Percentiles rank a stretch among this genome's conserved stretches.
Conservation (phyloP, 768 basidiomycete species). For the Podaxis carcinomalis region DNA sequence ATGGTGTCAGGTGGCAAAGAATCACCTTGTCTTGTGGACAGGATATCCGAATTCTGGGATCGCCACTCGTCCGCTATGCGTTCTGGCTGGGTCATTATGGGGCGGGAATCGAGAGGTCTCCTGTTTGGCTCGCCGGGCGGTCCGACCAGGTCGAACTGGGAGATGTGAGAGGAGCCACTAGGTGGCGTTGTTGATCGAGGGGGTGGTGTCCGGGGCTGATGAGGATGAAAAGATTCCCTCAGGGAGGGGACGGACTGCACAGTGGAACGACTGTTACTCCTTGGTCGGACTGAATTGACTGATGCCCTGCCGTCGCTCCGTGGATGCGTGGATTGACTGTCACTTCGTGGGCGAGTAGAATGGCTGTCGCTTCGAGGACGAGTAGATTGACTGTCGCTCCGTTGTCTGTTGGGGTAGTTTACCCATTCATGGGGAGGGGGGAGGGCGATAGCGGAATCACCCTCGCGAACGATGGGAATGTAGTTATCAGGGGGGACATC, state of each 20-base stretch:
- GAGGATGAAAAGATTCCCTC: not conserved
- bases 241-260: not conserved
- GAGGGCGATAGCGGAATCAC: slow-evolving; percentile 33
- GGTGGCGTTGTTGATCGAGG: not conserved
- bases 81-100: slow-evolving; percentile 19
- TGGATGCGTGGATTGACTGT: not conserved
- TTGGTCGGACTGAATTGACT: not conserved
- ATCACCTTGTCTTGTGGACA: slow-evolving; percentile 12
- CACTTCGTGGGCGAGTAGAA: not conserved
- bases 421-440: slow-evolving; percentile 49
- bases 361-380: not conserved
- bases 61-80: slow-evolving; percentile 30
- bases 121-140: not conserved
- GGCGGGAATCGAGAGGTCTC: not conserved
- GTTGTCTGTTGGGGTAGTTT: slow-evolving; percentile 15
- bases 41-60: slow-evolving; percentile 21
- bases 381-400: slow-evolving; percentile 6
- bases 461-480: slow-evolving; percentile 39
- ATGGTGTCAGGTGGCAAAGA: slow-evolving; percentile 4
- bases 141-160: not conserved
- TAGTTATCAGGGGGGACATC: slow-evolving; percentile 43
- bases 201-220: not conserved
- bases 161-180: slow-evolving; percentile 3
- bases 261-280: not conserved
- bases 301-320: not conserved